Base-by-base conservation (phyloP, 164 flowering plant genomes). In the Hamamelis virginiana region DNA sequence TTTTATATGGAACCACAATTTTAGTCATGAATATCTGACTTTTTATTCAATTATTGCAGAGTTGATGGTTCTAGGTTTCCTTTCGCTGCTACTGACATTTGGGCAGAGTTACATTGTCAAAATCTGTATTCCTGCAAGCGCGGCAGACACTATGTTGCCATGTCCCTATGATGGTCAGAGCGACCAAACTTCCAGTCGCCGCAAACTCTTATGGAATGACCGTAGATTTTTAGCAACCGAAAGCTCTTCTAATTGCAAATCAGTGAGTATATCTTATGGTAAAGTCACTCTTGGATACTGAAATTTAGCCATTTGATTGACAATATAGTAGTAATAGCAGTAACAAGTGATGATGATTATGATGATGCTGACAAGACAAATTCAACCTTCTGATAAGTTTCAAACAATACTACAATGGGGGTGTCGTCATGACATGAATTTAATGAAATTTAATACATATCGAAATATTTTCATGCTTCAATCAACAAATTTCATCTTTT, bases 41-140 rank as follows among this genome's bases (percentile, higher is more conserved):
- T 52, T 68, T 8, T 65, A 1, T 66, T 33, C 41, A n/a, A 14
- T 25, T 62, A 26, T 66, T 77, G 79, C 91, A 89, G 93, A 89
- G 78, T 74, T 89, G 83, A 89, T 89, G 93, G 75, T 89, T 74
- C 76, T 89, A 12, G 93, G 93, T 48, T 89, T 89, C 77, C 87
- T 89, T 67, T 89, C 93, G 11, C 80, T 89, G 9, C 75, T 82
- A 41, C 76, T 89, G 21, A 87, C 87, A 21, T 89, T 89, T 73
- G 72, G 84, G 44, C 93, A 87, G 73, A 78, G 46, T 22, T 82
- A 80, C 74, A 81, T 89, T 67, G 65, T 78, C 45, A 75, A 66
- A 69, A 85, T 89, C 1, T 89, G 93, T 66, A 73, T 89, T 27
- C 85, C 91, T 19, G 0, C 23, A 8, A 51, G 68, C 6, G 78